These are phyloP conservation scores for Novymonas esmeraldas DNA, from an alignment of 208 protist genomes.

Conservation along the genomic window DNA sequence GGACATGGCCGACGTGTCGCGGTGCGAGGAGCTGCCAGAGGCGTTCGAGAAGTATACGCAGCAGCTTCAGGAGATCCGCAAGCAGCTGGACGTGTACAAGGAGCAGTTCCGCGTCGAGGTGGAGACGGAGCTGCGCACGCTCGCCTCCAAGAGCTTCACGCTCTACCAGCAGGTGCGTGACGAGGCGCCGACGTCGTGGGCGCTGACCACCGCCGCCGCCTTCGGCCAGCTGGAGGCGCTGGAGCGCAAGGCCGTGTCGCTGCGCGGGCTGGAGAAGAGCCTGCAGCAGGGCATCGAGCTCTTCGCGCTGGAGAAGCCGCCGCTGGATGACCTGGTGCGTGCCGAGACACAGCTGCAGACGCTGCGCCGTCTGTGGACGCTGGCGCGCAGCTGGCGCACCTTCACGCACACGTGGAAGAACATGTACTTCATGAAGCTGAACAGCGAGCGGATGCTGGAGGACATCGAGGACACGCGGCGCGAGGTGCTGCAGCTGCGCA, in stretches of 20 bases:
- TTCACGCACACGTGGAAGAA: conserved; percentile 88
- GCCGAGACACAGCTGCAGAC: conserved; percentile 84
- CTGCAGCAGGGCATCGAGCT: conserved; percentile 96
- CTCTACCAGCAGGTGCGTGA: conserved; percentile 86
- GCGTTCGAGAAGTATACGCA: conserved; percentile 91
- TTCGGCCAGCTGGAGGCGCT: conserved; percentile 84
- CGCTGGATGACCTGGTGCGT: conserved; percentile 90
- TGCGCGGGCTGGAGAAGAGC: conserved; percentile 68
- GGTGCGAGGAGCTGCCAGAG: conserved; percentile 86
- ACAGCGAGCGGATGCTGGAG: conserved; percentile 94
- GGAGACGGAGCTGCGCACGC: conserved; percentile 88
- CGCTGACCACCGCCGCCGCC: conserved; percentile 74
- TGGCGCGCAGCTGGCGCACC: conserved; percentile 93
- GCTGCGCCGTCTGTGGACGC: conserved; percentile 92
- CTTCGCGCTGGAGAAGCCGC: conserved; percentile 94
- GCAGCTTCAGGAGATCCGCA: conserved; percentile 76
- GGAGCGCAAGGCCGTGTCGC: conserved; percentile 61
- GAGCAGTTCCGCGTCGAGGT: conserved; percentile 95
- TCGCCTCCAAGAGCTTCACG: conserved; percentile 81
- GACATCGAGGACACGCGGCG: conserved; percentile 82
- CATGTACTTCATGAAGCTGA: conserved; percentile 90
- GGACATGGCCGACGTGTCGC: conserved; percentile 75
- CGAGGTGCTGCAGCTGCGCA: conserved; percentile 84
- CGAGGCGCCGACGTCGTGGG: conserved; percentile 80
- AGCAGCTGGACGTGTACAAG: conserved; percentile 94